Percentiles rank a stretch among this genome's conserved stretches.
phyloP scores from a whole-genome alignment of 306 rosid species.

The Rosa rugosa region DNA sequence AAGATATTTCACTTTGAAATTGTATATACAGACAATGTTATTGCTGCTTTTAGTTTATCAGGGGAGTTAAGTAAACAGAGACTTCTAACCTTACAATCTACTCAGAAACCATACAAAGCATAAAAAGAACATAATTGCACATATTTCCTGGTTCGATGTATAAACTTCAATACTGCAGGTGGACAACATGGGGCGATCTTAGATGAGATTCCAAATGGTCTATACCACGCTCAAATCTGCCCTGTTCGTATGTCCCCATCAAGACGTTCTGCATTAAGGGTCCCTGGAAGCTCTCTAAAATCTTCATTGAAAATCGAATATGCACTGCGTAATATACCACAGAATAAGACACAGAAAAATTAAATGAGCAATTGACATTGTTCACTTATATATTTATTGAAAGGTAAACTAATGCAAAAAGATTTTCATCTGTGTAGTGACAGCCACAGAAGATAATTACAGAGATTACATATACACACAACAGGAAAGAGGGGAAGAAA shows the following conservation, averaged over 20 bases:
- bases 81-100: not conserved
- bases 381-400: not conserved
- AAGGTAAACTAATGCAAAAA: not conserved
- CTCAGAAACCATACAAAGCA: not conserved
- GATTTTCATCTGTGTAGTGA: not conserved
- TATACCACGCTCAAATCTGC: conserved; percentile 55
- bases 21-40: conserved; percentile 11
- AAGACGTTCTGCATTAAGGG: conserved; percentile 80
- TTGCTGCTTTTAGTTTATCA: not conserved
- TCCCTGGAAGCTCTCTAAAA: conserved; percentile 92
- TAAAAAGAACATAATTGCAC: not conserved
- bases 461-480: not conserved
- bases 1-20: not conserved
- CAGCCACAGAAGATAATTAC: not conserved
- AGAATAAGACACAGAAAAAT: conserved; percentile 3
- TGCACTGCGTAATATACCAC: conserved; percentile 51
- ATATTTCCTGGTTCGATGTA: not conserved
- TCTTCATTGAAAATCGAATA: conserved; percentile 95
- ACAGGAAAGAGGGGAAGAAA: not conserved
- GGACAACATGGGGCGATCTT: not conserved
- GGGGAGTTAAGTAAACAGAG: not conserved
- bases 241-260: conserved; percentile 89
- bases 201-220: conserved; percentile 11
- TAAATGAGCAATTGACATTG: not conserved
- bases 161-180: not conserved